Evolutionary conservation across 768 basidiomycete genomes (phyloP), one percentile per base, ranked within the genome.

Genomic region (Daedalea quercina): DNA sequence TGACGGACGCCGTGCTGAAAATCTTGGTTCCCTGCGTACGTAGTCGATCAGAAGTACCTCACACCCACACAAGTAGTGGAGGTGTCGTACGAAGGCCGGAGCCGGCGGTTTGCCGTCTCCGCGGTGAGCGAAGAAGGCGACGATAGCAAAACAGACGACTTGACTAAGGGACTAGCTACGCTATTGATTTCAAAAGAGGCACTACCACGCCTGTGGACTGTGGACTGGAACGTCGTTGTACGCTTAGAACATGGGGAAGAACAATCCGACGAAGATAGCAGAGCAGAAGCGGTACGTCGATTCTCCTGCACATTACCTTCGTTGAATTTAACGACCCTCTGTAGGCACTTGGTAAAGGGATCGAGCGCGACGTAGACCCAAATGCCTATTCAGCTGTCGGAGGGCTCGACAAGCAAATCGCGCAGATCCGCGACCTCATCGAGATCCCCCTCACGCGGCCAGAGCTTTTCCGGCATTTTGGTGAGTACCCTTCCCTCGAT

Each of bases 371-470:
- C 53, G 61, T 74, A 15, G 60, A 63, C 40, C 67, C 70, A 35
- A 74, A 83, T 53, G 84, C 87, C n/a, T 96, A 94, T 61, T 73
- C 81, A 33, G 75, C 81, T 13, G 85, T 99, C 22, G 96, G 96
- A 19, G 96, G 96, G 1, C 78, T 98, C 37, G 76, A 84, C 62
- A 82, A 82, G 59, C 94, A 96, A 65, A 94, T 99, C 53, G 71
- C 81, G 51, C 82, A 89, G 67, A 90, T 99, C 52, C 77, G 85
- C 22, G 84, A 90, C 62, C 77, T 95, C 34, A 79, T 95, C 37
- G 92, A 94, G 63, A 82, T 94, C 44, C 92, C 93, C 15, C 74
- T 95, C 40, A 83, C 78, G 11, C 81, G 81, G n/a, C 92, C 92
- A 3, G 83, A 88, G 46, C 73, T 94, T 6, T 94, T 90, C 67